Base-by-base conservation (phyloP, 2,329 filamentous ascomycete genomes). In the Furcasterigmium sp. region DNA sequence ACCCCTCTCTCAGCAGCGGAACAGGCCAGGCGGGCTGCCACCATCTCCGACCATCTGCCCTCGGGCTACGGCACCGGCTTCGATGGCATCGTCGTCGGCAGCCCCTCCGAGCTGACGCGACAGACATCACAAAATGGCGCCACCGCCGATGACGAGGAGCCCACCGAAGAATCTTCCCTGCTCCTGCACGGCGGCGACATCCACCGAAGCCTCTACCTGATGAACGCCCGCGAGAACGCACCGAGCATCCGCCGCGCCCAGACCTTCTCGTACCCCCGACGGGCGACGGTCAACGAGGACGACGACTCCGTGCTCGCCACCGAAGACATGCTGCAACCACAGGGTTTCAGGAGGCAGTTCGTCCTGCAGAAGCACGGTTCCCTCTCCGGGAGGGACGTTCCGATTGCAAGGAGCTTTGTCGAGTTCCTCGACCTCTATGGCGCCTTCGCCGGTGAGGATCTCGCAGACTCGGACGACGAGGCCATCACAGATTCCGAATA, bases 391-490 rank as follows among this genome's bases (percentile, higher is more conserved):
- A 39, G 46, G 9, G 48, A 48, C 39, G 50, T 73, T 15, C 76
- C 82, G 8, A 73, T 87, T 18, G 82, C 84, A 1, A 70, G 72
- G 46, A 85, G 82, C 56, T 90, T 90, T 57, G 78, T 88, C 50
- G 84, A 86, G 43, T 90, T 89, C 50, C 68, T 90, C 18, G 82
- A 86, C 46, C 68, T 90, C 0, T 90, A 90, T 55, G 85, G 85
- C 2, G 80, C 78, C 52, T 90, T 90, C 59, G 85, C 85, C 3
- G 85, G 85, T 40, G 85, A 90, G 58, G 83, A 89, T 42, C 64
- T 80, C 3, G 71, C 69, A 23, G 73, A 78, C 43, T 73, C 70
- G 1, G 76, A 79, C 43, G 80, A 84, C 32, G 83, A 87, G 46
- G 76, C 75, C 18, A 67, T 75, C 20, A 63, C 69, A 18, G 72